phyloP scores from a whole-genome alignment of 345 rosid species.

The Corymbia maculata region DNA sequence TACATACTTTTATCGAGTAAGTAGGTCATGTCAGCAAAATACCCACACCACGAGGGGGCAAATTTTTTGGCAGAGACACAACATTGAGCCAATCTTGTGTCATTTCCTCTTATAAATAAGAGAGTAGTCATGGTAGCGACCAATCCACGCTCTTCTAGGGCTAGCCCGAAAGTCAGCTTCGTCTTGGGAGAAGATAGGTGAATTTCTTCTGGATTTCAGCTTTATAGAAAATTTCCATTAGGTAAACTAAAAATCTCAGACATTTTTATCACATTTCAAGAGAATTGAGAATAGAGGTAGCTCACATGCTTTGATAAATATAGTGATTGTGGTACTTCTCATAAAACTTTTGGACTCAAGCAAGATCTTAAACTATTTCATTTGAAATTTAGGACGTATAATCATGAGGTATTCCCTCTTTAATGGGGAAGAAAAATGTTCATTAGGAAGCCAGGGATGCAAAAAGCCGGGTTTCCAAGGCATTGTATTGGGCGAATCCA shows the following conservation, averaged over 20 bases:
- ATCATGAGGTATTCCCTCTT: too few relatives aligned
- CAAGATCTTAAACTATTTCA: too few relatives aligned
- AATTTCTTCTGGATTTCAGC: not conserved
- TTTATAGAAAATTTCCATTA: not conserved
- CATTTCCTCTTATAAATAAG: not conserved
- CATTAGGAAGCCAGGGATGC: not conserved
- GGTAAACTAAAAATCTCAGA: not conserved
- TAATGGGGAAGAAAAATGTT: not conserved
- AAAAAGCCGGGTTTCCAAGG: accelerated
- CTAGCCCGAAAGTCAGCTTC: not conserved
- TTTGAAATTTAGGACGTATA: too few relatives aligned
- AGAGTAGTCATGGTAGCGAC: not conserved
- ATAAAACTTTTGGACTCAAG: too few relatives aligned
- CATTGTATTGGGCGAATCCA: accelerated
- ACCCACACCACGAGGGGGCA: accelerated
- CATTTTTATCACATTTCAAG: not conserved
- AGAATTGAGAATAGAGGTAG: not conserved
- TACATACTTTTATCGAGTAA: not conserved
- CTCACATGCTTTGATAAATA: too few relatives aligned
- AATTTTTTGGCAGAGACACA: not conserved
- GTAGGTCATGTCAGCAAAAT: accelerated
- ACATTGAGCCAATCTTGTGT: not conserved
- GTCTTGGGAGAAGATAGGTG: not conserved
- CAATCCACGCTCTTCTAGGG: not conserved
- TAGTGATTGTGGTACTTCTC: too few relatives aligned